Evolutionary conservation across 805 yeast species (phyloP).

Genomic region (Candida sithepensis): DNA sequence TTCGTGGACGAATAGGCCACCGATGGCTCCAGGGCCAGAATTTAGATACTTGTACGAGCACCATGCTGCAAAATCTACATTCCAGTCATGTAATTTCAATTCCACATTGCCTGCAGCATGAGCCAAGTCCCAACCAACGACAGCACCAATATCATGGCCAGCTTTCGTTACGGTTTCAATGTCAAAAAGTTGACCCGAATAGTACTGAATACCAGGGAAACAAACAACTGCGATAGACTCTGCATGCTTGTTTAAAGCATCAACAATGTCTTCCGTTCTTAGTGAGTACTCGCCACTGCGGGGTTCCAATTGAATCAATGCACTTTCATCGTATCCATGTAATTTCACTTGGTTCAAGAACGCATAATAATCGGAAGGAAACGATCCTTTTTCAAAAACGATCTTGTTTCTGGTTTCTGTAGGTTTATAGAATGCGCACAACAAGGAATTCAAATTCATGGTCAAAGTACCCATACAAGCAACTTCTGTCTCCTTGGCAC

Average conservation of each 20-base stretch:
- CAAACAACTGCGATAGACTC: conserved; percentile 69
- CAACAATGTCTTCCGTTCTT: conserved; percentile 59
- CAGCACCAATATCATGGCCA: conserved; percentile 51
- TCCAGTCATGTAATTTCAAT: conserved; percentile 77
- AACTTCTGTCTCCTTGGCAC: conserved; percentile 72
- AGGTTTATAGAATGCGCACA: conserved; percentile 76
- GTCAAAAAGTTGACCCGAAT: conserved; percentile 85
- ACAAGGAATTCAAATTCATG: conserved; percentile 69
- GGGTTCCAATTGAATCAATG: conserved; percentile 63
- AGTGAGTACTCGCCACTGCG: conserved; percentile 53
- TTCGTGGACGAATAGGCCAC: conserved; percentile 78
- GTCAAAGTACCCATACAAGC: conserved; percentile 88
- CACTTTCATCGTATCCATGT: conserved; percentile 49
- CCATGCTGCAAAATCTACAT: conserved; percentile 92
- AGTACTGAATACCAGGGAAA: conserved; percentile 87
- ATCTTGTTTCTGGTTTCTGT: conserved; percentile 56
- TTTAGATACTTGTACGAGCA: conserved; percentile 90
- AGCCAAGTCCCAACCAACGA: conserved; percentile 93
- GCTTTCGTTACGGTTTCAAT: conserved; percentile 63
- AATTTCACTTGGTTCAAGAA: conserved; percentile 67
- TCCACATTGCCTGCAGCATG: conserved; percentile 91
- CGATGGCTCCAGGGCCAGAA: conserved; percentile 92
- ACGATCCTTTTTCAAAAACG: conserved; percentile 80
- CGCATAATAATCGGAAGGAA: conserved; percentile 91
- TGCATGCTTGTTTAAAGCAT: conserved; percentile 49